Percentiles rank a stretch among this genome's conserved stretches.
Evolutionary conservation across 2,329 filamentous ascomycete genomes (phyloP).

Genomic region (Fusarium decemcellulare): DNA sequence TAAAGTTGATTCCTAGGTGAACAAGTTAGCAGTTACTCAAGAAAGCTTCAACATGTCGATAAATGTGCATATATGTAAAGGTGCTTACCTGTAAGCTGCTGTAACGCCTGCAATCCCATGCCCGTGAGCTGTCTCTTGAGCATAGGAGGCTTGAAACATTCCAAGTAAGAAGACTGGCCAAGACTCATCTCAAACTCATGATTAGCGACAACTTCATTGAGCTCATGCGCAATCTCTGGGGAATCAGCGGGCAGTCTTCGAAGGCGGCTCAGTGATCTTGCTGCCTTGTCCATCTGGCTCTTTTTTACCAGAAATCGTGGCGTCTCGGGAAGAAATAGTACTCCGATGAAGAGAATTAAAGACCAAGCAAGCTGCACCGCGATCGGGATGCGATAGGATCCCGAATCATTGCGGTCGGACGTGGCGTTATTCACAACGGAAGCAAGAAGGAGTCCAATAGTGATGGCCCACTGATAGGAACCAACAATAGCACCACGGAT

Average conservation of each 20-base stretch:
- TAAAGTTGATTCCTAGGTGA: too few relatives aligned
- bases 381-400: conserved; percentile 10
- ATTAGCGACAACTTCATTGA: conserved; percentile 71
- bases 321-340: conserved; percentile 83
- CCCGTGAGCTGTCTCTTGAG: background rate
- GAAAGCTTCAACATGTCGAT: conserved; percentile 58
- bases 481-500: conserved; percentile 38
- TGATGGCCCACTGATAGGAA: conserved; percentile 39
- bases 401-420: conserved; percentile 11
- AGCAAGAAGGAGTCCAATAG: conserved; percentile 39
- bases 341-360: conserved; percentile 72
- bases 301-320: conserved; percentile 89
- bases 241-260: conserved; percentile 82
- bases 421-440: conserved; percentile 34
- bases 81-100: conserved; percentile 71
- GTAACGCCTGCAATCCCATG: conserved; percentile 69
- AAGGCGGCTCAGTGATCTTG: conserved; percentile 73
- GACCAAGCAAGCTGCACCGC: conserved; percentile 85
- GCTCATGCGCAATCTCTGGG: conserved; percentile 82
- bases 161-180: background rate
- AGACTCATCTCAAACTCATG: background rate
- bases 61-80: conserved; percentile 68
- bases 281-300: conserved; percentile 76
- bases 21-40: background rate
- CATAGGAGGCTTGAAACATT: background rate